A percentile compares a stretch with the other conserved stretches of the same genome.
These are phyloP conservation scores for Fusarium cyanostomum DNA, from an alignment of 2,329 filamentous ascomycete genomes.

Conservation along the genomic window DNA sequence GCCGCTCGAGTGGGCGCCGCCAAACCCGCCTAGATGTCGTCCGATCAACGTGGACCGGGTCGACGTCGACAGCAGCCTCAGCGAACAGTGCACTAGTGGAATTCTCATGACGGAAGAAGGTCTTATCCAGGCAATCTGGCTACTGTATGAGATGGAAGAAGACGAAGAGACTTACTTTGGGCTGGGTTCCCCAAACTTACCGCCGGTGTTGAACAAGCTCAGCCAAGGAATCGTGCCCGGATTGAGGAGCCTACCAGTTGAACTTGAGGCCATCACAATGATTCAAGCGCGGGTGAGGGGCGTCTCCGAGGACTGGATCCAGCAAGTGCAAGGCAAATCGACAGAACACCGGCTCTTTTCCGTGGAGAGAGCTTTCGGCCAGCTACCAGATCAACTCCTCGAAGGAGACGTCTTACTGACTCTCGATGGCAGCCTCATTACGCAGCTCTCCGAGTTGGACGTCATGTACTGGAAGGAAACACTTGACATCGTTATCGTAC, in stretches of 20 bases:
- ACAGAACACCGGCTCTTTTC: slow-evolving; percentile 97
- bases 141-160: slow-evolving; percentile 70
- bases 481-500: slow-evolving; percentile 87
- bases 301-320: slow-evolving; percentile 93
- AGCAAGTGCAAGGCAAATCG: slow-evolving; percentile 87
- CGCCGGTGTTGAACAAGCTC: slow-evolving; percentile 88
- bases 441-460: slow-evolving; percentile 89
- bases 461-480: slow-evolving; percentile 91
- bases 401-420: slow-evolving; percentile 94
- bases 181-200: slow-evolving; percentile 83
- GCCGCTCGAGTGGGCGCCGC: slow-evolving; percentile 89
- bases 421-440: slow-evolving; percentile 90
- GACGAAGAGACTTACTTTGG: slow-evolving; percentile 64
- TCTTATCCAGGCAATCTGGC: slow-evolving; percentile 92
- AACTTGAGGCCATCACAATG: slow-evolving; percentile 96
- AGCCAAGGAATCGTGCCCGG: slow-evolving; percentile 80
- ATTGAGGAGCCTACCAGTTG: slow-evolving; percentile 89
- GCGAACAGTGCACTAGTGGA: slow-evolving; percentile 89
- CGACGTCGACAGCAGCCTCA: slow-evolving; percentile 92
- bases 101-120: slow-evolving; percentile 90
- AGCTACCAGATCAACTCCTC: slow-evolving; percentile 65
- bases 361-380: slow-evolving; percentile 83
- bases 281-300: slow-evolving; percentile 96
- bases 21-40: slow-evolving; percentile 89
- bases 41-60: slow-evolving; percentile 97